phyloP scores from a whole-genome alignment of 352 stramenopile species.

The Peronospora farinosa region DNA sequence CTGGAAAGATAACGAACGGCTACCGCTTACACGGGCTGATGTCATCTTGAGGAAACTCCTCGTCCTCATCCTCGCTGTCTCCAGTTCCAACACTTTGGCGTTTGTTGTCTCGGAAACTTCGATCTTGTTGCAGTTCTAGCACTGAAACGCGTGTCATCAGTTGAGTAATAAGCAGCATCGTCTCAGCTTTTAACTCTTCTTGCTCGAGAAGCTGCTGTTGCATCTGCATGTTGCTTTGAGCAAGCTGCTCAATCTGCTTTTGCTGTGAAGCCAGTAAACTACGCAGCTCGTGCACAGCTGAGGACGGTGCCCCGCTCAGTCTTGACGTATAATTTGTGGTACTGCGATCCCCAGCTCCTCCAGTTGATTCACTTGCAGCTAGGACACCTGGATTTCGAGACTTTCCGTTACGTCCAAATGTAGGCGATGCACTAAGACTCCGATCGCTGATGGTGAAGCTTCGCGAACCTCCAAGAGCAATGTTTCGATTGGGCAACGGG shows the following conservation, averaged over 20 bases:
- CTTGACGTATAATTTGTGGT: constrained; percentile 20
- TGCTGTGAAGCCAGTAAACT: constrained; percentile 49
- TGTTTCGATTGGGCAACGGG: constrained; percentile 7
- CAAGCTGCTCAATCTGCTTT: constrained; percentile 67
- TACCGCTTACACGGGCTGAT: constrained; percentile 17
- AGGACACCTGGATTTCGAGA: constrained; percentile 21
- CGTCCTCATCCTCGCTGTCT: constrained; percentile 27
- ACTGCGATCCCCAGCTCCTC: constrained; percentile 26
- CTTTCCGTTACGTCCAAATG: constrained; percentile 5
- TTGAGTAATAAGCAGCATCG: constrained; percentile 78
- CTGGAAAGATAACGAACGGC: neutral
- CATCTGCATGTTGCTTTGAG: constrained; percentile 69
- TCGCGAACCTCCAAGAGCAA: constrained; percentile 6
- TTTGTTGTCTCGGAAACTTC: constrained; percentile 24
- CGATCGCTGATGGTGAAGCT: constrained; percentile 16
- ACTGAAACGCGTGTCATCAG: constrained; percentile 80
- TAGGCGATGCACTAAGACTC: constrained; percentile 17
- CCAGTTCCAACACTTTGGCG: constrained; percentile 24
- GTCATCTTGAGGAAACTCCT: constrained; percentile 32
- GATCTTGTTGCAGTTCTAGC: constrained; percentile 55
- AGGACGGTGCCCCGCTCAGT: constrained; percentile 24
- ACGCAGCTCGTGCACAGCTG: constrained; percentile 48
- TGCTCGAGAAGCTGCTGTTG: constrained; percentile 77
- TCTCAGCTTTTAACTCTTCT: constrained; percentile 78
- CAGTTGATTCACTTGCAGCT: constrained; percentile 31